Base-by-base conservation (phyloP, 208 protist species). In the Phytomonas francai region DNA sequence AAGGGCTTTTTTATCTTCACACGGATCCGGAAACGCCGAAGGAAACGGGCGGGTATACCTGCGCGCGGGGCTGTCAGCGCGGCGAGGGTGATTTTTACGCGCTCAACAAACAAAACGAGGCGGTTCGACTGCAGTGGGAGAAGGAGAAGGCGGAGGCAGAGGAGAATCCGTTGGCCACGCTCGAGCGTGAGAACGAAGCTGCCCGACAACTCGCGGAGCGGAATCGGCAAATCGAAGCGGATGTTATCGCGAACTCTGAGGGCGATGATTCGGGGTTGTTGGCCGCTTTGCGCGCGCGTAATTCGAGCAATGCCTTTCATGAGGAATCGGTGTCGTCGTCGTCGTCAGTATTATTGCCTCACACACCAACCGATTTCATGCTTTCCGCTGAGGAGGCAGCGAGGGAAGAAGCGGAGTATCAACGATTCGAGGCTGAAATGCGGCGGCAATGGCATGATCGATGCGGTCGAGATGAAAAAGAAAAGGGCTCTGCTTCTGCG, bases 1-100 rank as follows among this genome's bases (percentile, higher is more conserved):
- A 88, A 27, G 72, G 65, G 3, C 78, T 81, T 68, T 85, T 87
- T 51, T 90, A 83, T 59, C 75, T 93, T 28, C 79, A 49, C 45
- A 93, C 88, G 30, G 88, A 91, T 70, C 84, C 84, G 5, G 83
- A 87, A 63, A 93, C 87, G 4, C 76, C 87, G 8, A 93, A 93
- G 75, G 65, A 86, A 11, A 93, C 87, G 58, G 87, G 87, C 58
- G 87, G 87, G 14, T 93, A 93, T 73, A 78, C 81, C 60, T 93
- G 87, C 71, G 81, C 61, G 22, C 71, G 74, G 29, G 80, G 80
- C 54, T 93, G 87, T 67, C 76, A 74, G 66, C 82, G 87, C 33
- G 80, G 72, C 27, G 78, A 84, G 51, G 87, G 87, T 16, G 87
- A 93, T 65, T 88, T 86, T 63, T 79, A 78, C 61, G 80, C 74